Base-by-base conservation (phyloP, 108 stramenopile genomes). In the Conticribra guillardii region DNA sequence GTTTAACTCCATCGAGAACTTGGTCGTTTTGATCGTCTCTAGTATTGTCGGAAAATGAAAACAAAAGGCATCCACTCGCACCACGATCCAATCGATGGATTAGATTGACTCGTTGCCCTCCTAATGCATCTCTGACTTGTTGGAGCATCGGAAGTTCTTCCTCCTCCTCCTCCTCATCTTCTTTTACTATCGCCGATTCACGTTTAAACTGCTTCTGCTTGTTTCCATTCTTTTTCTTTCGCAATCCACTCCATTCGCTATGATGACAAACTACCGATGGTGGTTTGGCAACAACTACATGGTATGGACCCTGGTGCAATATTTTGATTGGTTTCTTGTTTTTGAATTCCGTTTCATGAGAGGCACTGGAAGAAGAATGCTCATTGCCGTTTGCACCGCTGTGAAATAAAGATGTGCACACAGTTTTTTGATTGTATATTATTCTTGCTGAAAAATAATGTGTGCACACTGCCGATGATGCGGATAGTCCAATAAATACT, bases 61-160 rank as follows among this genome's bases (percentile, higher is more conserved):
- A 60, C 27, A 95, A 46, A 15, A 95, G 60, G 23, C 79, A 82
- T 9, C 94, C 94, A 31, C 81, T 83, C 1, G 89, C 87, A 9
- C 90, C 91, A 19, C 94, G 84, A 60, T 95, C 91, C 34, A 95
- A 62, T 29, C 94, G 76, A 75, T 95, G 94, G 49, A 95, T 74
- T 24, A 93, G 59, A 79, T 95, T 92, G 59, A 95, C 60, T 28
- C 57, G 14, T 53, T 14, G 59, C 69, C 28, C 31, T 51, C 26
- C 34, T 51, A 51, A 49, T 34, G 18, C 29, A 27, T 4, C 48
- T 57, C 84, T 33, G 22, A 79, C 82, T 17, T 79, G 47, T 41
- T 85, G 84, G n/a, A 85, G 54, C 76, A 84, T 81, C 3, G 84
- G 84, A 26, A 78, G 70, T 22, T 80, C 79, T 27, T 73, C 67